These are phyloP conservation scores for Aspergillus nanangensis DNA, from an alignment of 495 filamentous ascomycete genomes.

Conservation along the genomic window DNA sequence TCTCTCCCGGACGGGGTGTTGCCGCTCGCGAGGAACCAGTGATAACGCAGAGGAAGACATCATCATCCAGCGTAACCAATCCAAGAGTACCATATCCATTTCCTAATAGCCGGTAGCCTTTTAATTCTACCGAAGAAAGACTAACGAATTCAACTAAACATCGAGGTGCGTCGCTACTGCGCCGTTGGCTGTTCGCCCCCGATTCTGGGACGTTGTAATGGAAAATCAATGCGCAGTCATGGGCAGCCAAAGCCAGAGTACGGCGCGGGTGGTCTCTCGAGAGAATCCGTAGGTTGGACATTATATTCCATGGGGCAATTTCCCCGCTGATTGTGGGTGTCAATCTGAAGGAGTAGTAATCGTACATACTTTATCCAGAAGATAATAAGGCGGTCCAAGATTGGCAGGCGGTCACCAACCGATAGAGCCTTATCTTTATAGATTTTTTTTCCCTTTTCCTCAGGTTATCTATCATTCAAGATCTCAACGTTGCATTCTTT, in stretches of 20 bases:
- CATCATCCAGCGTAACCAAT: slow-evolving; percentile 75
- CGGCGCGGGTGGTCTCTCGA: slow-evolving; percentile 70
- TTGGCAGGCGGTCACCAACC: no score
- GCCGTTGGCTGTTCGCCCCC: slow-evolving; percentile 15
- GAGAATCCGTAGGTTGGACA: slow-evolving; percentile 39
- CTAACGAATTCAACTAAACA: slow-evolving; percentile 86
- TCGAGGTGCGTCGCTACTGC: slow-evolving; percentile 49
- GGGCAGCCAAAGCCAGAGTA: slow-evolving; percentile 76
- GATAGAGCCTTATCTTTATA: no score
- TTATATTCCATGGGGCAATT: slow-evolving; percentile 10
- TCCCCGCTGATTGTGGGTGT: neutral
- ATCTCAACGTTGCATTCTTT: no score
- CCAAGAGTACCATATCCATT: slow-evolving; percentile 88
- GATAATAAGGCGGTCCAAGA: no score
- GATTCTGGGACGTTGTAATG: slow-evolving; percentile 61
- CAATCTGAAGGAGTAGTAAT: no score
- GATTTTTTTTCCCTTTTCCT: no score
- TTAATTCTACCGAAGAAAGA: slow-evolving; percentile 59
- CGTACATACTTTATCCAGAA: no score
- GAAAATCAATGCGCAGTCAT: slow-evolving; percentile 77
- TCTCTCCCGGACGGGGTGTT: slow-evolving; percentile 79
- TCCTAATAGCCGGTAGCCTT: slow-evolving; percentile 68
- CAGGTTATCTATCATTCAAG: no score
- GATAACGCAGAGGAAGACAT: slow-evolving; percentile 92
- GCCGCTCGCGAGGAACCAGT: slow-evolving; percentile 73